Conservation (phyloP, 202 grass and related monocot genomes). For the Setaria italica region DNA sequence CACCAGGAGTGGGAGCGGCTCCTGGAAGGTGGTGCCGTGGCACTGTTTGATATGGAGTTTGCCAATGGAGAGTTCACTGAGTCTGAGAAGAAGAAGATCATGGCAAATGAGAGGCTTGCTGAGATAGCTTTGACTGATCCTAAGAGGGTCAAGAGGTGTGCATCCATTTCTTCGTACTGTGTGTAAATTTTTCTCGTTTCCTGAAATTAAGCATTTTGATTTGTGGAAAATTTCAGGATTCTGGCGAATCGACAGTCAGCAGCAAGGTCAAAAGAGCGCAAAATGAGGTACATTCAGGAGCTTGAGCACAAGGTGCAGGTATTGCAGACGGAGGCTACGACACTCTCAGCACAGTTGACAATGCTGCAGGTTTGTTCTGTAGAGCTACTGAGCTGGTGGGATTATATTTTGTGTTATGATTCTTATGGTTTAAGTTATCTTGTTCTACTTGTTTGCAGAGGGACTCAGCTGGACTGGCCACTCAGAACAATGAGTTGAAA, state of each 20-base stretch:
- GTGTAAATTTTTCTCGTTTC: not conserved
- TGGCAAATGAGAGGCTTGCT: slow-evolving; percentile 82
- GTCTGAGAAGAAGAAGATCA: slow-evolving; percentile 96
- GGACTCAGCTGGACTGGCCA: slow-evolving; percentile 81
- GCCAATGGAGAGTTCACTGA: slow-evolving; percentile 79
- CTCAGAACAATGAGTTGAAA: slow-evolving; percentile 92
- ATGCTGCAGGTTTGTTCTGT: slow-evolving; percentile 81
- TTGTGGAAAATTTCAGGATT: slow-evolving; percentile 54
- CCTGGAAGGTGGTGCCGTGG: slow-evolving; percentile 66
- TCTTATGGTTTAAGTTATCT: slow-evolving; percentile 2
- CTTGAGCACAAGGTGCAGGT: slow-evolving; percentile 93
- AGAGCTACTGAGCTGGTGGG: not conserved
- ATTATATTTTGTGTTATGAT: not conserved
- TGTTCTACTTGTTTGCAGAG: slow-evolving; percentile 61
- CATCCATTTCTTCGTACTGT: not conserved
- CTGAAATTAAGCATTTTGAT: slow-evolving; percentile 2
- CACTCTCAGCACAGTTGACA: slow-evolving; percentile 90
- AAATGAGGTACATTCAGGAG: slow-evolving; percentile 97
- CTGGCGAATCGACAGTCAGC: slow-evolving; percentile 90
- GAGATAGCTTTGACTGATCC: slow-evolving; percentile 93
- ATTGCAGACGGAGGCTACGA: slow-evolving; percentile 93
- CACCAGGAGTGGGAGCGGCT: slow-evolving; percentile 64
- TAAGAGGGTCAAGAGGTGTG: slow-evolving; percentile 91
- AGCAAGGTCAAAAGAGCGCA: slow-evolving; percentile 94
- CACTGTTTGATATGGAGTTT: slow-evolving; percentile 63